Base-by-base conservation (phyloP, 176 grass and related monocot genomes). In the Pharus latifolius region DNA sequence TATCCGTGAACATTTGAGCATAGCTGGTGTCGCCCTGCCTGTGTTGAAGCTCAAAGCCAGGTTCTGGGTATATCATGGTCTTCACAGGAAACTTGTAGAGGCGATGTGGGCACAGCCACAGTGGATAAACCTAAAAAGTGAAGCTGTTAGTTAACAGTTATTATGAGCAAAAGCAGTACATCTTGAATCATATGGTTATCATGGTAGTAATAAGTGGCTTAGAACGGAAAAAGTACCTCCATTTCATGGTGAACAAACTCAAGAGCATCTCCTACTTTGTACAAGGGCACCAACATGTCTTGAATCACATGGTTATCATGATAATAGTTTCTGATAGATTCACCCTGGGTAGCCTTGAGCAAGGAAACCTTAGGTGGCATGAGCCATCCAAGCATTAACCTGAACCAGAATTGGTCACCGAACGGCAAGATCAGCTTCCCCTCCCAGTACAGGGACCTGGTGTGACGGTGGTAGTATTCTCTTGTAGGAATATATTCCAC, bases 261-360 rank as follows among this genome's bases (percentile, higher is more conserved):
- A 1, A 95, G 90, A 5, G 87, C 90, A 27, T 99, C 96, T 10
- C 90, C 90, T 25, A 91, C 96, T 65, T 99, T 95, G 90, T 99
- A 88, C 35, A 99, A 61, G 3, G 96, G 96, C 63, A 94, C 87
- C 17, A 95, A 64, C 63, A 99, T 81, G 60, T 95, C 96, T 65
- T 99, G 96, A 63, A 99, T 99, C 23, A 99, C 96, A 65, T 99
- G 96, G 63, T 80, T 84, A n/a, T 99, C 90, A 44, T 99, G 96
- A 72, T 99, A 99, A 76, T 99, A 99, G 43, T 99, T 99, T 53
- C 90, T 85, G 72, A 99, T 67, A 46, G 90, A 58, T 28, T 99
- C 87, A 3, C 96, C 96, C 63, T 99, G 96, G 19, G 96, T 99
- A 2, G 90, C 90, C 87, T 99, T 99, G 31, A 99, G 90, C 26